These are phyloP conservation scores for Musa beccarii DNA, from an alignment of 176 grass and related monocot genomes.

Conservation along the genomic window DNA sequence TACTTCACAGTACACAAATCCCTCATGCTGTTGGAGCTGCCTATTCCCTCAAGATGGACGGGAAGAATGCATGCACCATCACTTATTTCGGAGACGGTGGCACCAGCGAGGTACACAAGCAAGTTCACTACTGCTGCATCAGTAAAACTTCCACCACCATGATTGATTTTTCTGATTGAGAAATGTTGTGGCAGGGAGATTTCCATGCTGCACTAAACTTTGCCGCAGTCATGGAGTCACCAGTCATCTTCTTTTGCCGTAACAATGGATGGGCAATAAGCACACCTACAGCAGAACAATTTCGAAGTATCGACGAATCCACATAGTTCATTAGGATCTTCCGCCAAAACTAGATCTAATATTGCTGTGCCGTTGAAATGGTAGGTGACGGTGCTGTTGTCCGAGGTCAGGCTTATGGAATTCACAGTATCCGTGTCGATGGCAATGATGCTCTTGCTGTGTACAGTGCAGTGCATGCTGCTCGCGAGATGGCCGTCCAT, in stretches of 20 bases:
- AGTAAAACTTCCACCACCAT: slow-evolving; percentile 2
- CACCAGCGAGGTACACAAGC: slow-evolving; percentile 67
- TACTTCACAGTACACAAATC: slow-evolving; percentile 62
- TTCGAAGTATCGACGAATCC: slow-evolving; percentile 53
- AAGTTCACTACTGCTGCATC: background rate
- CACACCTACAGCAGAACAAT: slow-evolving; percentile 77
- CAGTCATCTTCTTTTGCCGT: slow-evolving; percentile 91
- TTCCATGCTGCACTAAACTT: slow-evolving; percentile 93
- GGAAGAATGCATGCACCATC: slow-evolving; percentile 66
- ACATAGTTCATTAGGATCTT: background rate
- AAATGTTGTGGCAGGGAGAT: slow-evolving; percentile 52
- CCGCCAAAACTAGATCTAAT: background rate
- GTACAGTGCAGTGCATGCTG: slow-evolving; percentile 77
- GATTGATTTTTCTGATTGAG: slow-evolving; percentile 22
- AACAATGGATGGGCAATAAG: slow-evolving; percentile 99
- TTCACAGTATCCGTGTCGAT: slow-evolving; percentile 74
- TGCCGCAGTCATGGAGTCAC: slow-evolving; percentile 74
- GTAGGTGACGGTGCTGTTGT: slow-evolving; percentile 77
- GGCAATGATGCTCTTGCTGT: slow-evolving; percentile 91
- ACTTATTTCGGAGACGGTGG: slow-evolving; percentile 90
- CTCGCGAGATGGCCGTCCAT: slow-evolving; percentile 70
- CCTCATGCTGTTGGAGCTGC: slow-evolving; percentile 95
- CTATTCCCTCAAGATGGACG: slow-evolving; percentile 92
- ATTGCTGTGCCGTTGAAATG: slow-evolving; percentile 16
- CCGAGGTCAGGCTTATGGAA: slow-evolving; percentile 87